phyloP scores from a whole-genome alignment of 2,329 filamentous ascomycete species.

The Colletotrichum scovillei region DNA sequence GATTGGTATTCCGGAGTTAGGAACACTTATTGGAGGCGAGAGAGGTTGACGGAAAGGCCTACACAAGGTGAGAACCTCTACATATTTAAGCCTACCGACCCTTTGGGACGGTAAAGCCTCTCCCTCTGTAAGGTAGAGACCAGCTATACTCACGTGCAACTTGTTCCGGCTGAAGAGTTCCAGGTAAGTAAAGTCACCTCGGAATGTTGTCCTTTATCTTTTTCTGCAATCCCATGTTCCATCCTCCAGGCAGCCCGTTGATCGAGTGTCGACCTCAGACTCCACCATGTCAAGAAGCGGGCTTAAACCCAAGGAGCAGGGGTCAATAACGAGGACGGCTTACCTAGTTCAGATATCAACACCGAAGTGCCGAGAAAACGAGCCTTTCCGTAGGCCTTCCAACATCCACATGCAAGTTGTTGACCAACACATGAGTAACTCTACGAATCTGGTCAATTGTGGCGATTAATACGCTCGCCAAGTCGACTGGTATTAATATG shows the following conservation, averaged over 20 bases:
- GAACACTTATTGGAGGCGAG: no score
- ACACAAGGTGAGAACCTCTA: not conserved
- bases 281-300: not conserved
- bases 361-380: slow-evolving; percentile 16
- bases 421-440: slow-evolving; percentile 16
- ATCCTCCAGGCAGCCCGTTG: not conserved
- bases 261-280: not conserved
- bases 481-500: not conserved
- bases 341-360: slow-evolving; percentile 13
- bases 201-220: not conserved
- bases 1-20: no score
- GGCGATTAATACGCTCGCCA: slow-evolving; percentile 11
- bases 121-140: no score
- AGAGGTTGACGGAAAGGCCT: no score
- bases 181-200: not conserved
- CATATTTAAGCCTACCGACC: slow-evolving; percentile 13
- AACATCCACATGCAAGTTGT: not conserved
- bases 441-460: not conserved
- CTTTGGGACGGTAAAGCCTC: no score
- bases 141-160: no score
- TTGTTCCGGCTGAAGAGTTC: not conserved
- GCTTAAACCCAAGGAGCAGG: slow-evolving; percentile 6
- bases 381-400: not conserved
- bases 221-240: not conserved
- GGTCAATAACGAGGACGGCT: slow-evolving; percentile 1